phyloP scores from a whole-genome alignment of 768 basidiomycete species.

The Paxillus ammoniavirescens region DNA sequence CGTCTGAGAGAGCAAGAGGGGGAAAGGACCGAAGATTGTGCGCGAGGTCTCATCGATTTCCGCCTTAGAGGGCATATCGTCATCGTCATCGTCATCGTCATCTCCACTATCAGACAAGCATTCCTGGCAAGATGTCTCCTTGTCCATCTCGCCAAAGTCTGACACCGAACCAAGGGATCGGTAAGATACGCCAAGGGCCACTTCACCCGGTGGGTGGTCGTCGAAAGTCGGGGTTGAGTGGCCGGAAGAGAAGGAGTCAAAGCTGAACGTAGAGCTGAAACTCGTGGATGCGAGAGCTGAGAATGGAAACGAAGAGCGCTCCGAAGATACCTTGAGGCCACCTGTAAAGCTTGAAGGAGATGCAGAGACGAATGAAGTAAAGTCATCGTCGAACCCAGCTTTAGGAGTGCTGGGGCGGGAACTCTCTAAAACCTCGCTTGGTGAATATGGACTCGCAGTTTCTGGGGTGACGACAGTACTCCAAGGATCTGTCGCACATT shows the following conservation, averaged over 20 bases:
- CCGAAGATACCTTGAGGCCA: neutral
- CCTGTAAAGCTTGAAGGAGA: conserved; percentile 23
- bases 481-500: conserved; percentile 38
- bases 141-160: conserved; percentile 51
- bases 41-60: conserved; percentile 50
- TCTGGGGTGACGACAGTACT: conserved; percentile 33
- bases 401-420: conserved; percentile 33
- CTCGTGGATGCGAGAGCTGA: conserved; percentile 13
- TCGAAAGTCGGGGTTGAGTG: conserved; percentile 25
- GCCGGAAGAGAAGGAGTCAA: conserved; percentile 20
- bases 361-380: conserved; percentile 73
- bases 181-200: conserved; percentile 34
- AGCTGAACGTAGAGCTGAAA: conserved; percentile 30
- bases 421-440: conserved; percentile 17
- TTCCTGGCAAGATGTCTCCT: conserved; percentile 23
- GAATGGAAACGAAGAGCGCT: neutral
- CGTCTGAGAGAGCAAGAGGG: conserved; percentile 17
- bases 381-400: conserved; percentile 75
- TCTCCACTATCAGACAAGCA: neutral
- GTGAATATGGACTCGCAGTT: conserved; percentile 21
- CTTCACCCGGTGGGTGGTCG: conserved; percentile 17
- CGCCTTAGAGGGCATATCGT: conserved; percentile 45
- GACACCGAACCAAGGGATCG: conserved; percentile 58
- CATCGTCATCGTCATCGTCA: conserved; percentile 10
- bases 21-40: conserved; percentile 45